Evolutionary conservation across 2,329 filamentous ascomycete species (phyloP).

Genomic region (Aspergillus thermomutatus): DNA sequence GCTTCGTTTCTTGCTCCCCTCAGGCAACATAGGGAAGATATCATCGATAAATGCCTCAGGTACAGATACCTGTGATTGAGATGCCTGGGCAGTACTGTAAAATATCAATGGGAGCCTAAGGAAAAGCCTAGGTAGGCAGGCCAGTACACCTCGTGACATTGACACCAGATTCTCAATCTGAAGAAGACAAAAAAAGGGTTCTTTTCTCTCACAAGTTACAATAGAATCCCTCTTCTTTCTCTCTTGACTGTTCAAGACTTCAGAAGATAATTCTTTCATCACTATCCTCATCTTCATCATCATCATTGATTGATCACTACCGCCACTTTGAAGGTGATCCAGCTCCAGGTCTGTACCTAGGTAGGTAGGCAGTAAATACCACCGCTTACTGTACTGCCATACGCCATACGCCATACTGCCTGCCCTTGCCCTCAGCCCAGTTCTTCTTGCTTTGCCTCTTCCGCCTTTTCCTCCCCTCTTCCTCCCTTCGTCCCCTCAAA

Average conservation of each 20-base stretch:
- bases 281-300: constrained; percentile 13
- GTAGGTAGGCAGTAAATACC: not conserved
- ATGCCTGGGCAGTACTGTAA: too few relatives aligned
- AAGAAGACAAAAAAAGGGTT: not conserved
- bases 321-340: too few relatives aligned
- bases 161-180: not conserved
- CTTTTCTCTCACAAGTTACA: not conserved
- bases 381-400: not conserved
- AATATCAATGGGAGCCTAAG: not conserved
- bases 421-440: constrained; percentile 1
- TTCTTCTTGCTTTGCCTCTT: constrained; percentile 24
- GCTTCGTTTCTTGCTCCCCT: not conserved
- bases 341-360: not conserved
- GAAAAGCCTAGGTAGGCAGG: not conserved
- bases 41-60: not conserved
- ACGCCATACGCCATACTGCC: not conserved
- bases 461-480: constrained; percentile 19
- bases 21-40: not conserved
- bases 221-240: not conserved
- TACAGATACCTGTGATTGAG: not conserved
- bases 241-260: not conserved
- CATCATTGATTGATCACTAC: constrained; percentile 6
- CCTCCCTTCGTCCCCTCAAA: constrained; percentile 13
- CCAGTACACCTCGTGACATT: not conserved
- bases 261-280: constrained; percentile 4